Evolutionary conservation across 2,329 filamentous ascomycete species (phyloP).

Genomic region (Alternaria sp.): DNA sequence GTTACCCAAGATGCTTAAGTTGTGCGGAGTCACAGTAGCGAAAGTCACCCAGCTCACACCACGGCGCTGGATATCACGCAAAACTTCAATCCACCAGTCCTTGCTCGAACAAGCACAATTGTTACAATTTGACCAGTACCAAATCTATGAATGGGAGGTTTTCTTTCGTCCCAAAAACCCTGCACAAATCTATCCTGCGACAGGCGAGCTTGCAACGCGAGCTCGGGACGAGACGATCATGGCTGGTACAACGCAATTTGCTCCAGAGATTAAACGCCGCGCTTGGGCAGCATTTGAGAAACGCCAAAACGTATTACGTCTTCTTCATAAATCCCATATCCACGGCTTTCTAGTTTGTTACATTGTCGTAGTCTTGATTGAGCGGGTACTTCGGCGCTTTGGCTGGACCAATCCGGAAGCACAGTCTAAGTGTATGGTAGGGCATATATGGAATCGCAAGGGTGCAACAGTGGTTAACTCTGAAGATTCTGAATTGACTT

Average conservation of each 20-base stretch:
- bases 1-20: not conserved
- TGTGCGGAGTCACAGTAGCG: not conserved
- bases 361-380: not conserved
- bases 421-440: not conserved
- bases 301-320: not conserved
- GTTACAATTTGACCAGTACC: not conserved
- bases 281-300: not conserved
- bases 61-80: not conserved
- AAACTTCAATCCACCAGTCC: not conserved
- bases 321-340: not conserved
- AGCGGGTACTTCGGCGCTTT: not conserved
- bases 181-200: too few relatives aligned
- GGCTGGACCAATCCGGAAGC: not conserved
- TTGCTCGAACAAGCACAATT: not conserved
- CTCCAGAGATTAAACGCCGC: not conserved
- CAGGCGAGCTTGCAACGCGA: not conserved
- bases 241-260: not conserved
- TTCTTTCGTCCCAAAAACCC: too few relatives aligned
- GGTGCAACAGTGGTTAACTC: not conserved
- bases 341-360: not conserved
- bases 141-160: not conserved
- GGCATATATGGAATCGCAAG: not conserved
- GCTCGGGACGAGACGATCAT: not conserved
- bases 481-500: fast-evolving
- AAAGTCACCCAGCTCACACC: not conserved